Percentiles rank a stretch among this genome's conserved stretches.
phyloP scores from a whole-genome alignment of 495 filamentous ascomycete genomes.

The Aspergillus funiculosus region DNA sequence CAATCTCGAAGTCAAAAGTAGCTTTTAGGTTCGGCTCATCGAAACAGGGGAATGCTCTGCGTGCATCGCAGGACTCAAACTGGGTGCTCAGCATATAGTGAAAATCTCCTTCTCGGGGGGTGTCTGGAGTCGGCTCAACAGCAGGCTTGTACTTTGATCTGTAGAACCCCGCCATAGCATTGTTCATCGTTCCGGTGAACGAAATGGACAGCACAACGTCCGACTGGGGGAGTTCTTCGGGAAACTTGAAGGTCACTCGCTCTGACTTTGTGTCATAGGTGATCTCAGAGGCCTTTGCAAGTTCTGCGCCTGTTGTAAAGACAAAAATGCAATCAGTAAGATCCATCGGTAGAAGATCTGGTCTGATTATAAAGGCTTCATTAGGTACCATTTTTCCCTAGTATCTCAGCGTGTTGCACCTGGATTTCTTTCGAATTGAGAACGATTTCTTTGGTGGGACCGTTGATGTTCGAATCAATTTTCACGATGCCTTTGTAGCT shows the following conservation, averaged over 20 bases:
- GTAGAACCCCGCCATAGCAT: slow-evolving; percentile 95
- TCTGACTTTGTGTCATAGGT: slow-evolving; percentile 75
- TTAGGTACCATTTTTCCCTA: slow-evolving; percentile 30
- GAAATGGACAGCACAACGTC: slow-evolving; percentile 63
- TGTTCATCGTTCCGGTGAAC: slow-evolving; percentile 85
- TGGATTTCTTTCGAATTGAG: slow-evolving; percentile 57
- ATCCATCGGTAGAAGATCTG: neutral
- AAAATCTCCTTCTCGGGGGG: slow-evolving; percentile 70
- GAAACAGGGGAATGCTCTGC: slow-evolving; percentile 93
- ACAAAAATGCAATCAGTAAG: slow-evolving; percentile 11
- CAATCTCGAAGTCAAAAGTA: slow-evolving; percentile 86
- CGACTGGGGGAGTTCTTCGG: slow-evolving; percentile 53
- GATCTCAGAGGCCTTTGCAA: slow-evolving; percentile 58
- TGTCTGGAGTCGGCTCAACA: slow-evolving; percentile 59
- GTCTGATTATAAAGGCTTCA: neutral
- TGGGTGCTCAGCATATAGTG: slow-evolving; percentile 95
- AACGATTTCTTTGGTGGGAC: slow-evolving; percentile 61
- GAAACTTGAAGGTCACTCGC: slow-evolving; percentile 67
- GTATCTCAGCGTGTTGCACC: slow-evolving; percentile 32
- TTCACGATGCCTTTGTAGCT: slow-evolving; percentile 76
- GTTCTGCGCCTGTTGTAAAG: slow-evolving; percentile 22
- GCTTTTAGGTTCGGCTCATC: slow-evolving; percentile 97
- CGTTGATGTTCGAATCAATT: slow-evolving; percentile 55
- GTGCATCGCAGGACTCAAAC: slow-evolving; percentile 93
- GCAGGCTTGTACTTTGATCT: slow-evolving; percentile 87